Evolutionary conservation across 2,329 filamentous ascomycete genomes (phyloP).

Genomic region (Diaporthe citrichinensis): DNA sequence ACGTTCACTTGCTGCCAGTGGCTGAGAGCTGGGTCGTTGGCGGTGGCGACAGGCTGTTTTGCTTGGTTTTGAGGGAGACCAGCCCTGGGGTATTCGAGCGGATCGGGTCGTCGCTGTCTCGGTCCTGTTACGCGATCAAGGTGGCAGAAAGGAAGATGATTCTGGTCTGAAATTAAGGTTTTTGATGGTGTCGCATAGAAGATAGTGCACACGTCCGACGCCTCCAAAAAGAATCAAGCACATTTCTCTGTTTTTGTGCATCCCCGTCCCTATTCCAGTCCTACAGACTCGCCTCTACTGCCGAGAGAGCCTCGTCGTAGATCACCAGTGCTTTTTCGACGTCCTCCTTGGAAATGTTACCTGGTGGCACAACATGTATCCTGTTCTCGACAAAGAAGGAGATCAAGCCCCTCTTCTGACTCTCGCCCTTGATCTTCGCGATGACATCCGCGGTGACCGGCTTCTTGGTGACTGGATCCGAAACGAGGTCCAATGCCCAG

Average conservation of each 20-base stretch:
- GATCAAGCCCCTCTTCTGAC: constrained; percentile 33
- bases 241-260: too few species aligned
- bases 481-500: constrained; percentile 41
- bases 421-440: constrained; percentile 37
- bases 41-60: not conserved
- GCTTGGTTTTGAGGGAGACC: not conserved
- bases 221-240: not conserved
- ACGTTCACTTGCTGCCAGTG: constrained; percentile 10
- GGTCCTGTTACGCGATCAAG: constrained; percentile 3
- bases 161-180: not conserved
- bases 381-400: constrained; percentile 41
- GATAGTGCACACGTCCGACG: not conserved
- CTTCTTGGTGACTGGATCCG: constrained; percentile 34
- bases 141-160: not conserved
- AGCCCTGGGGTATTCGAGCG: not conserved
- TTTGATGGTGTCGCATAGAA: not conserved
- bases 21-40: not conserved
- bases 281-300: constrained; percentile 30
- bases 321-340: constrained; percentile 39
- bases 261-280: too few species aligned
- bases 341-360: constrained; percentile 36
- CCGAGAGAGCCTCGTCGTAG: constrained; percentile 36
- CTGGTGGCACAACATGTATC: constrained; percentile 37
- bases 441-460: constrained; percentile 32
- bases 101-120: not conserved